Conservation (phyloP, 768 basidiomycete genomes). For the Royoungia palumana region DNA sequence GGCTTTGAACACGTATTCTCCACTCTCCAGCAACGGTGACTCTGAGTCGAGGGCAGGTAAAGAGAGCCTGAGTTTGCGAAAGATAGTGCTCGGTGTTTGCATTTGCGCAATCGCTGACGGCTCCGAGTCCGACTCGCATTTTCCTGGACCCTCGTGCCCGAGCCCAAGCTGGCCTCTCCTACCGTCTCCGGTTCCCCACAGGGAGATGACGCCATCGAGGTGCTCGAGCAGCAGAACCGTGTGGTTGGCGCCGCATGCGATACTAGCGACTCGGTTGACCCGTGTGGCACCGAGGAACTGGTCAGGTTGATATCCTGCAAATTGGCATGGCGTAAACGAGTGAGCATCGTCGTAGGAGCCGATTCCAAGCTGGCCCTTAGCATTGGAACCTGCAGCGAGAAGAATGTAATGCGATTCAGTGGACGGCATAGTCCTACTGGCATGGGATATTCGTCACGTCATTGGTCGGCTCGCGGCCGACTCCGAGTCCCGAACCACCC, state of each 20-base stretch:
- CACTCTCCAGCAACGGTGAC: no score
- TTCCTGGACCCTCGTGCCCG: constrained; percentile 9
- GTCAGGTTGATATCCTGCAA: constrained; percentile 21
- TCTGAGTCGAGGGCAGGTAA: constrained; percentile 10
- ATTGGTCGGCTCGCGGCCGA: no score
- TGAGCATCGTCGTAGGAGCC: constrained; percentile 39
- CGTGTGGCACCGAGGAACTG: constrained; percentile 25
- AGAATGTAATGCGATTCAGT: constrained; percentile 19
- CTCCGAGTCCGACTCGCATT: no score
- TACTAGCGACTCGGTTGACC: constrained; percentile 39
- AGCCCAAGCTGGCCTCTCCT: constrained; percentile 68
- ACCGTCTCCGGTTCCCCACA: constrained; percentile 80
- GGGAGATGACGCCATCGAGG: constrained; percentile 30
- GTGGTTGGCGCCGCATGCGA: constrained; percentile 79
- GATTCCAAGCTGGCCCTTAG: constrained; percentile 45
- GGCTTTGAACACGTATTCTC: constrained; percentile 42
- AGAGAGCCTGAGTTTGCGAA: constrained; percentile 45
- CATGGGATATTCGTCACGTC: no score
- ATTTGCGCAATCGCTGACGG: neutral
- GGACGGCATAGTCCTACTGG: no score
- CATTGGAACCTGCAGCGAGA: constrained; percentile 47
- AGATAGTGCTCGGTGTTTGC: constrained; percentile 31
- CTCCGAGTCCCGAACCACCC: no score
- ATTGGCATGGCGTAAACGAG: constrained; percentile 37
- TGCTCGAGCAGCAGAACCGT: constrained; percentile 62